Base-by-base conservation (phyloP, 2,329 filamentous ascomycete species). In the Fusarium dimerum region DNA sequence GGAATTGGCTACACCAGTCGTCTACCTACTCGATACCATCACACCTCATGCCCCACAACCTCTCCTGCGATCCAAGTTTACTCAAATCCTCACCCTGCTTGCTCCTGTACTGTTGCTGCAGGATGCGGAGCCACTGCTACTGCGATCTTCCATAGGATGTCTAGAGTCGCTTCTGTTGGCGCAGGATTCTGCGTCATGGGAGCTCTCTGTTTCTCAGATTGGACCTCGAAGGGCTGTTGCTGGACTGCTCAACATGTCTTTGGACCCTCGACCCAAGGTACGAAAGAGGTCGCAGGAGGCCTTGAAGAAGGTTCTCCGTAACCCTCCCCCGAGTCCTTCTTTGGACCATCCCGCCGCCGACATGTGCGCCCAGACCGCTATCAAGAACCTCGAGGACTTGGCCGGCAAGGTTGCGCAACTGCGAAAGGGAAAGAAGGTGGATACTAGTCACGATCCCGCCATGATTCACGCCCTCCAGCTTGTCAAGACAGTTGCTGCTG, bases 21-120 rank as follows among this genome's bases (percentile, higher is more conserved):
- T 99, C 63, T 99, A 99, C 73, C 86, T 99, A 15, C 90, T 99
- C 76, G 93, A 99, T 73, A 79, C 96, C 61, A 84, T 97, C 63
- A 94, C 92, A 15, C 89, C 89, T 53, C 89, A 87, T 74, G 86
- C 92, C 56, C 91, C 94, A 49, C 83, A 90, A 56, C 85, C 92
- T 54, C 86, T 99, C 54, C 87, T 99, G 51, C 90, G 92, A 67
- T 89, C 91, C 61, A 97, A 97, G 73, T 99, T 99, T 76, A 88
- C 90, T 29, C 90, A 95, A 72, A 97, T 99, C 66, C 85, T 99
- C 55, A 85, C 87, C 32, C 86, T 89, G 55, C 83, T 99, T 61
- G 92, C 90, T 17, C 92, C 93, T 2, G 88, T 92, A 12, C 80
- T 99, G 43, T 86, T 89, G 48, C 80, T 90, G 60, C 78, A 85